Evolutionary conservation across 2,329 filamentous ascomycete species (phyloP).

Genomic region (Hawksworthiomyces lignivorus): DNA sequence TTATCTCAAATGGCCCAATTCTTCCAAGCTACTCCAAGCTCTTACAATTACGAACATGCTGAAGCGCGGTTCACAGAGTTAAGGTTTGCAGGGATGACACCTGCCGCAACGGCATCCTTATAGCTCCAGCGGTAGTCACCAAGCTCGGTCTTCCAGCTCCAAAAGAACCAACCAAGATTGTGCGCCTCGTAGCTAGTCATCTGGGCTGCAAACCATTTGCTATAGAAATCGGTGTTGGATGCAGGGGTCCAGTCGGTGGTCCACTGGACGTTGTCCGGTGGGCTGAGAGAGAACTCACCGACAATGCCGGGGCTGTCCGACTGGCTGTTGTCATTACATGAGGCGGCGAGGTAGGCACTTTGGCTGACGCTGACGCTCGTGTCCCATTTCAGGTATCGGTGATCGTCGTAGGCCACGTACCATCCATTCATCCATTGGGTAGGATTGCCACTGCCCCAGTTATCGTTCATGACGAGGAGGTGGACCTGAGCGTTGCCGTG

Average conservation of each 20-base stretch:
- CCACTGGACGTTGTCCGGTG: slow-evolving; percentile 40
- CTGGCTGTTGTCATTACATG: slow-evolving; percentile 39
- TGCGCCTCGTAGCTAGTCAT: slow-evolving; percentile 34
- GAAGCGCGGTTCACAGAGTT: no score
- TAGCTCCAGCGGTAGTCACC: slow-evolving; percentile 32
- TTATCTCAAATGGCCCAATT: no score
- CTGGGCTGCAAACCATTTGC: slow-evolving; percentile 36
- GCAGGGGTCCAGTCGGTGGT: slow-evolving; percentile 35
- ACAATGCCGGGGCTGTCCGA: slow-evolving; percentile 41
- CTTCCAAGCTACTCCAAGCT: no score
- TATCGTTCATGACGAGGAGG: slow-evolving; percentile 40
- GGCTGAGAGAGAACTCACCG: slow-evolving; percentile 51
- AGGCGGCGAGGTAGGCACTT: slow-evolving; percentile 40
- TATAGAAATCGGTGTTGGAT: slow-evolving; percentile 42
- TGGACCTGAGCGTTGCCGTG: slow-evolving; percentile 37
- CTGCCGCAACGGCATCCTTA: slow-evolving; percentile 11
- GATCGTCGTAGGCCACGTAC: slow-evolving; percentile 47
- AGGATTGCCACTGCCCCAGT: slow-evolving; percentile 51
- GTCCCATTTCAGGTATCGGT: slow-evolving; percentile 51
- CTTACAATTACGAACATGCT: no score
- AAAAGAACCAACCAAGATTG: slow-evolving; percentile 41
- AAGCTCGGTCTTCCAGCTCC: slow-evolving; percentile 44
- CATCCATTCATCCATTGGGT: slow-evolving; percentile 34
- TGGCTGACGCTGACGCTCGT: slow-evolving; percentile 30
- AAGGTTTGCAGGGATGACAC: slow-evolving; percentile 14